Evolutionary conservation across 441 rosid genomes (phyloP).

Genomic region (Viola pubescens): DNA sequence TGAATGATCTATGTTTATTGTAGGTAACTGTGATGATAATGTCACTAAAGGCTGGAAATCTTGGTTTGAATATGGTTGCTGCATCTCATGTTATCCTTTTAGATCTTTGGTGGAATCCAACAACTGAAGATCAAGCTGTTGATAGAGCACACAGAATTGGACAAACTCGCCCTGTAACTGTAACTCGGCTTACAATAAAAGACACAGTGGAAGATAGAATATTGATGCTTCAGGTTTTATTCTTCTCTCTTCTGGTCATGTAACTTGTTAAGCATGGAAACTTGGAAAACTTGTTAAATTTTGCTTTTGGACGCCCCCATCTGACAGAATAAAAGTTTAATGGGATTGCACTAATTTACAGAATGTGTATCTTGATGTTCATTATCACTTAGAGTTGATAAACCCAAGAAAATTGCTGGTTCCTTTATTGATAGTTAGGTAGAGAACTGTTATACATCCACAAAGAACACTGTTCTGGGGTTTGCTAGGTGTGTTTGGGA

Average conservation of each 20-base stretch:
- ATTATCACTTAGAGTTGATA: not conserved
- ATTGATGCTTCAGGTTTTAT: conserved; percentile 63
- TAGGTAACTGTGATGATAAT: conserved; percentile 87
- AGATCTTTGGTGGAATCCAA: conserved; percentile 99
- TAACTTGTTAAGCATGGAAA: too few relatives aligned
- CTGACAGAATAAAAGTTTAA: not conserved
- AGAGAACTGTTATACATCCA: not conserved
- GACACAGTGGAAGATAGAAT: conserved; percentile 86
- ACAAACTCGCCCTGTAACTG: conserved; percentile 87
- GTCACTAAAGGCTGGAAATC: conserved; percentile 93
- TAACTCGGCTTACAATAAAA: conserved; percentile 72
- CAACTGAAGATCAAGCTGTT: conserved; percentile 94
- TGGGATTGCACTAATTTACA: not conserved
- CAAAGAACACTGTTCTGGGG: not conserved
- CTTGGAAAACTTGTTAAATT: too few relatives aligned
- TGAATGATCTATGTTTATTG: conserved; percentile 13
- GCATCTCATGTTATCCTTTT: conserved; percentile 89
- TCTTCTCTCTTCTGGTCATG: not conserved
- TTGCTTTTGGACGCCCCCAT: not conserved
- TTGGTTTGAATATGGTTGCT: conserved; percentile 93
- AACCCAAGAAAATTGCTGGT: not conserved
- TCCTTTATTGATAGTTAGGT: not conserved
- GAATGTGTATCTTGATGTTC: not conserved
- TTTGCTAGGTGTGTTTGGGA: too few relatives aligned
- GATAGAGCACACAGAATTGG: conserved; percentile 98